Conservation (phyloP, 192 early-diverging fungal species). For the Kappamyces sp. region DNA sequence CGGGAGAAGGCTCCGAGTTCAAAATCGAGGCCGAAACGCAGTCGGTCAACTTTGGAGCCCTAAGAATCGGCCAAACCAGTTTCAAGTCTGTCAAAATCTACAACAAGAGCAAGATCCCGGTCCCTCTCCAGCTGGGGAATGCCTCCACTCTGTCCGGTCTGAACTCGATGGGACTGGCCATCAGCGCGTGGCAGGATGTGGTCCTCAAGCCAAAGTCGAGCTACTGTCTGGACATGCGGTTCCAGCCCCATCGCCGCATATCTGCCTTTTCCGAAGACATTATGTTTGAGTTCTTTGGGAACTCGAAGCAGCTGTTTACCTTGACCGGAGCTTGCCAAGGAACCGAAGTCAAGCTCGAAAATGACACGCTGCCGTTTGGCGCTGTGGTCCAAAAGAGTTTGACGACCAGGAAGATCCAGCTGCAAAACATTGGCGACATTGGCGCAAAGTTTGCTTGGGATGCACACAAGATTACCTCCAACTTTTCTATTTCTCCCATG, state of each 20-base stretch:
- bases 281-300: constrained; percentile 37
- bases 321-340: constrained; percentile 53
- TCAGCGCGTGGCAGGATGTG: constrained; percentile 26
- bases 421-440: constrained; percentile 55
- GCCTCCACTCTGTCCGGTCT: constrained; percentile 31
- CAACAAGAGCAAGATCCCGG: constrained; percentile 48
- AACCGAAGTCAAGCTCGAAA: constrained; percentile 51
- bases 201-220: constrained; percentile 42
- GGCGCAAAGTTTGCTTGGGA: constrained; percentile 54
- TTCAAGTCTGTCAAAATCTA: constrained; percentile 34
- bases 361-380: constrained; percentile 56
- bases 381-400: constrained; percentile 54
- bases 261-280: constrained; percentile 50
- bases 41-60: constrained; percentile 51
- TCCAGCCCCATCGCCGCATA: constrained; percentile 42
- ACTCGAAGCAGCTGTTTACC: constrained; percentile 31
- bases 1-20: constrained; percentile 45
- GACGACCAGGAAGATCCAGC: constrained; percentile 44
- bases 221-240: constrained; percentile 38
- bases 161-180: constrained; percentile 18
- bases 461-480: constrained; percentile 34
- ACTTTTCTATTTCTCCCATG: constrained; percentile 52
- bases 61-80: constrained; percentile 42
- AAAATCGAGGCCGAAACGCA: constrained; percentile 42
- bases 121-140: constrained; percentile 38